Percentiles rank a stretch among this genome's conserved stretches.
These are phyloP conservation scores for Apiospora rasikravindrae DNA, from an alignment of 2,329 filamentous ascomycete genomes.

Conservation along the genomic window DNA sequence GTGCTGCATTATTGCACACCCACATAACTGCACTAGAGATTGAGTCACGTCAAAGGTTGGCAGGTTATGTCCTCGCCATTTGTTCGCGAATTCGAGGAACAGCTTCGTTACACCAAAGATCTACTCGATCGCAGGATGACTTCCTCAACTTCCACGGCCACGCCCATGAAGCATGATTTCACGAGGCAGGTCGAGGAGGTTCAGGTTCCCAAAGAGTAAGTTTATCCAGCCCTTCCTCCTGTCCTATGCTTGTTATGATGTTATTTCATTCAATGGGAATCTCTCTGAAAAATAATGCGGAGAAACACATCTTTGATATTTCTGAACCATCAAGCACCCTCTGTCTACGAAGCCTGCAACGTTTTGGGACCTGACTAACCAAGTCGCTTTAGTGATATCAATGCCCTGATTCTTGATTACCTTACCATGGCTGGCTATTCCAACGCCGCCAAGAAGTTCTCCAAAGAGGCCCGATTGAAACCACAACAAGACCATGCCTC, in stretches of 20 bases:
- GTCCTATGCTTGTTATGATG: slow-evolving; percentile 35
- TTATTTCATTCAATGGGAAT: slow-evolving; percentile 93
- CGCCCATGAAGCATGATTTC: slow-evolving; percentile 75
- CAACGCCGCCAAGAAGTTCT: slow-evolving; percentile 90
- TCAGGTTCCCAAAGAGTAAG: slow-evolving; percentile 89
- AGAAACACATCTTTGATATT: slow-evolving; percentile 68
- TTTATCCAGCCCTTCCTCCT: slow-evolving; percentile 32
- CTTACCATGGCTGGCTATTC: slow-evolving; percentile 95
- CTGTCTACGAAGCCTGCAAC: not conserved
- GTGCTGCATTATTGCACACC: not conserved
- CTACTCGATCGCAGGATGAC: slow-evolving; percentile 44
- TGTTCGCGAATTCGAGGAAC: slow-evolving; percentile 28
- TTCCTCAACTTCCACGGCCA: slow-evolving; percentile 76
- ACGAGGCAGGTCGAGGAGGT: slow-evolving; percentile 82
- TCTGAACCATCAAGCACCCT: slow-evolving; percentile 30
- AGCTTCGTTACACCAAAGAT: slow-evolving; percentile 29
- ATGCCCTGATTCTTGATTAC: slow-evolving; percentile 94
- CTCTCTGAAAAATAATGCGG: slow-evolving; percentile 98
- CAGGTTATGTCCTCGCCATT: slow-evolving; percentile 31
- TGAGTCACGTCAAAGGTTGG: not conserved
- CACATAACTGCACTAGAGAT: not conserved
- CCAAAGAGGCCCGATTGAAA: slow-evolving; percentile 86
- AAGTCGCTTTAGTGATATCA: slow-evolving; percentile 77
- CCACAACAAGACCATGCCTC: slow-evolving; percentile 73
- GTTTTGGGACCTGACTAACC: slow-evolving; percentile 29